A percentile compares a stretch with the other conserved stretches of the same genome.
phyloP scores from a whole-genome alignment of 805 yeast genomes.

The Zygosaccharomyces bailii region DNA sequence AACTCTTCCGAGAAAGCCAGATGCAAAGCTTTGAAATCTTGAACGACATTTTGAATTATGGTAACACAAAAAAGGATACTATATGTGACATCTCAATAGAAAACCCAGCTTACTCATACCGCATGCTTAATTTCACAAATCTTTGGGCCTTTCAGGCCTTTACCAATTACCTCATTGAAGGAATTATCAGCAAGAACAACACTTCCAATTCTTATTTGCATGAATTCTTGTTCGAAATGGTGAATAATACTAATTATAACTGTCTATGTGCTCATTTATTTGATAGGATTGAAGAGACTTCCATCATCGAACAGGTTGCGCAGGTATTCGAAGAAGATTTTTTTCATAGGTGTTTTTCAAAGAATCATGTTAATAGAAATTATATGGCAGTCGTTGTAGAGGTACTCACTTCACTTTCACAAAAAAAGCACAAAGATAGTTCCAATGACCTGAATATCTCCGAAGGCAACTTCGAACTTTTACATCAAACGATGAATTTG shows the following conservation, averaged over 20 bases:
- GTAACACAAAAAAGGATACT: conserved; percentile 10
- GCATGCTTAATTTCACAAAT: conserved; percentile 30
- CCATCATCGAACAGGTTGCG: conserved; percentile 16
- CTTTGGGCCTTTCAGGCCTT: conserved; percentile 33
- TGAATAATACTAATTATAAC: conserved; percentile 24
- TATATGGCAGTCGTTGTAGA: conserved; percentile 26
- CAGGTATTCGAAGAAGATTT: conserved; percentile 27
- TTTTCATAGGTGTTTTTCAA: conserved; percentile 20
- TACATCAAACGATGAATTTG: conserved; percentile 15
- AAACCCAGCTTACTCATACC: conserved; percentile 13
- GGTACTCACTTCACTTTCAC: conserved; percentile 24
- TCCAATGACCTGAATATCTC: conserved; percentile 13
- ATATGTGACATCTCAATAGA: conserved; percentile 15
- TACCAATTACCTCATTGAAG: conserved; percentile 20
- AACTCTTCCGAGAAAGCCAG: conserved; percentile 15
- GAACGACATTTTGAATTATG: conserved; percentile 21
- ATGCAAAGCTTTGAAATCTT: conserved; percentile 12
- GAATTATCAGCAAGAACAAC: conserved; percentile 5
- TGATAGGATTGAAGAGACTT: conserved; percentile 20
- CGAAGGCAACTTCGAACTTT: conserved; percentile 14
- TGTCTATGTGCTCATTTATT: conserved; percentile 29
- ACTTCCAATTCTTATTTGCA: conserved; percentile 8
- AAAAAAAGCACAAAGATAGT: conserved; percentile 17
- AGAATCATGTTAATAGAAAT: conserved; percentile 7
- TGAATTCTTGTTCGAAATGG: conserved; percentile 22